Evolutionary conservation across 1,284 basidiomycete genomes (phyloP), one percentile per base, ranked within the genome.

Genomic region (Puccinia hordei): DNA sequence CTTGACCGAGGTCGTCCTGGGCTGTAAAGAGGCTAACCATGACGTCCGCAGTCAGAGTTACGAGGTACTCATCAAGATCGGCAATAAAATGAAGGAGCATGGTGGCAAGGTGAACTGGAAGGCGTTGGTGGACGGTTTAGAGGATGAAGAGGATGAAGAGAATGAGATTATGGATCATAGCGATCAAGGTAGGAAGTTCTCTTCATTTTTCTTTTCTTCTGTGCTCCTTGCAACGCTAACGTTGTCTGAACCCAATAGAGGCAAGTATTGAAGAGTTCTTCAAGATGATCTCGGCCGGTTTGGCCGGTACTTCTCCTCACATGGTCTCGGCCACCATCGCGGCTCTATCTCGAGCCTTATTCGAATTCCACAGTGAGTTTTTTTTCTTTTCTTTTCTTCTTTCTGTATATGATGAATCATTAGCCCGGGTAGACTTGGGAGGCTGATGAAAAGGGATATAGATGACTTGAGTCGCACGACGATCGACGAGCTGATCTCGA

Each of bases 321-420:
- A 99, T 98, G 95, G 97, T 99, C 86, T 95, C 94, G 84, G 97
- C 97, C 1, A 94, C 93, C 4, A 91, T 99, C 82, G 98, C 95
- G 0, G 93, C 95, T 0, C 90, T 99, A 65, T 94, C 95, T 0
- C 90, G 97, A 35, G 88, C 99, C 10, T 88, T 98, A 8, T 99
- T 98, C 86, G 97, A 99, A 87, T 99, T 97, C 88, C 94, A 93
- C 89, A 90, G 94, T 94, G 80, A 81, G 86, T 81, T 33, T 27
- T 59, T 17, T 44, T 12, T 22, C 49, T 57, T 38, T 44, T n/a
- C 12, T 15, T 49, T 66, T 27, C 49, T 51, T 13, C 72, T 38
- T 19, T 12, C n/a, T n/a, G n/a, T n/a, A n/a, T n/a, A n/a, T n/a
- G 49, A 44, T 81, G 82, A 53, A 82, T 73, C 9, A 33, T 12